Evolutionary conservation across 2,329 filamentous ascomycete species (phyloP).

Genomic region (Knufia petricola): DNA sequence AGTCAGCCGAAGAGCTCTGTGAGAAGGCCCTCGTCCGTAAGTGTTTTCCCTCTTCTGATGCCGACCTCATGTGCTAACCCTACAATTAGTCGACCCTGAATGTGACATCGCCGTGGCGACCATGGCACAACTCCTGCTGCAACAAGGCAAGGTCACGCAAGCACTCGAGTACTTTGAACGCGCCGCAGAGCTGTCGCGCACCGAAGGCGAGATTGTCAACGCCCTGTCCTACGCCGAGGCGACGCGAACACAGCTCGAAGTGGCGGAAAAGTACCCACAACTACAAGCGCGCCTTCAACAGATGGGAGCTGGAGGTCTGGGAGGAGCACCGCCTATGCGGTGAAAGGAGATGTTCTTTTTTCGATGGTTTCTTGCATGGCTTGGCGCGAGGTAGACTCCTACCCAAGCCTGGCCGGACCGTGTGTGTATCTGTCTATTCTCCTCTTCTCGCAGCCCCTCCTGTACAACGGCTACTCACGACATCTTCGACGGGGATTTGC

Average conservation of each 20-base stretch:
- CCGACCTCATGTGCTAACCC: conserved; percentile 13
- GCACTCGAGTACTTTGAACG: conserved; percentile 95
- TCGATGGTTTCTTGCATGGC: not conserved
- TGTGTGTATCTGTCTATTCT: conserved; percentile 6
- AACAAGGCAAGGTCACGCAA: conserved; percentile 94
- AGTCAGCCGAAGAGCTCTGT: conserved; percentile 89
- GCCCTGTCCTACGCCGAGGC: conserved; percentile 95
- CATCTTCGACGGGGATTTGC: not conserved
- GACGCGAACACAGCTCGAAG: conserved; percentile 88
- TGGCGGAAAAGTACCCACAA: conserved; percentile 77
- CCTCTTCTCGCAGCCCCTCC: conserved; percentile 1
- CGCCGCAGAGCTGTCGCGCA: conserved; percentile 85
- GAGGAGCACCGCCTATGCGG: conserved; percentile 28
- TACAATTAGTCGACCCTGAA: conserved; percentile 76
- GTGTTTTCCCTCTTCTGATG: conserved; percentile 30
- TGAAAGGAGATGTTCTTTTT: conserved; percentile 17
- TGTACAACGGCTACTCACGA: conserved; percentile 1
- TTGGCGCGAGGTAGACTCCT: conserved; percentile 4
- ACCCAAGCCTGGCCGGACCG: not conserved
- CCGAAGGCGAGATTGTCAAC: conserved; percentile 91
- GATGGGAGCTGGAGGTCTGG: conserved; percentile 38
- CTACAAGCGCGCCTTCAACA: conserved; percentile 61
- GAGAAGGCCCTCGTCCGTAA: conserved; percentile 94
- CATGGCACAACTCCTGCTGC: conserved; percentile 93
- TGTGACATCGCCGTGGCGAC: conserved; percentile 98